Percentiles rank a stretch among this genome's conserved stretches.
phyloP scores from a whole-genome alignment of 257 asterid species.

The Jacaranda mimosifolia region DNA sequence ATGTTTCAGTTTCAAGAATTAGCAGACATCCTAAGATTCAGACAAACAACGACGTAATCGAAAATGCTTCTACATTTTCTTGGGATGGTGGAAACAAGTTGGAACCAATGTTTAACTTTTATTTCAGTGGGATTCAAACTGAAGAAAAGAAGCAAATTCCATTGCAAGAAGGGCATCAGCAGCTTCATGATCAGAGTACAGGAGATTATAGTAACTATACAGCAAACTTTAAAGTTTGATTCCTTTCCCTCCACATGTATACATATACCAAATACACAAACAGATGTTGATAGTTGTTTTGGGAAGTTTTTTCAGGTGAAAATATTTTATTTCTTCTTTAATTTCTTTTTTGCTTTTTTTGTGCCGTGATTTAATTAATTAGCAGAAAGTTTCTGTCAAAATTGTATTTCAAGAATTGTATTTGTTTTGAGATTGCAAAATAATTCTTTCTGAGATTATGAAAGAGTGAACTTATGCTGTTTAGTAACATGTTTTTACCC shows the following conservation, averaged over 20 bases:
- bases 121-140: constrained; percentile 43
- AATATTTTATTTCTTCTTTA: constrained; percentile 18
- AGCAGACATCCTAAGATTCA: constrained; percentile 36
- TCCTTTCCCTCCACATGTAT: not conserved
- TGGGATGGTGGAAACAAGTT: constrained; percentile 60
- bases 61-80: constrained; percentile 38
- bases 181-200: constrained; percentile 42
- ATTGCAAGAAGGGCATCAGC: constrained; percentile 41
- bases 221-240: constrained; percentile 30
- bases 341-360: not conserved
- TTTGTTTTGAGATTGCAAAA: constrained; percentile 38
- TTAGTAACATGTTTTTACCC: too few species aligned
- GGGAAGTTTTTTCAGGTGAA: constrained; percentile 41
- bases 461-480: not conserved
- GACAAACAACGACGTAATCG: constrained; percentile 36
- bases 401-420: constrained; percentile 32
- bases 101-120: constrained; percentile 47
- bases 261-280: constrained; percentile 25
- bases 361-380: constrained; percentile 15
- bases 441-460: not conserved
- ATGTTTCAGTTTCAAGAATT: constrained; percentile 54
- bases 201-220: constrained; percentile 57
- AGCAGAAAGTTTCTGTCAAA: constrained; percentile 30
- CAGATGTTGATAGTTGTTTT: constrained; percentile 39
- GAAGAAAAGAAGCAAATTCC: constrained; percentile 40